Evolutionary conservation across 352 stramenopile genomes (phyloP).

Genomic region (Pythium scleroteichum): DNA sequence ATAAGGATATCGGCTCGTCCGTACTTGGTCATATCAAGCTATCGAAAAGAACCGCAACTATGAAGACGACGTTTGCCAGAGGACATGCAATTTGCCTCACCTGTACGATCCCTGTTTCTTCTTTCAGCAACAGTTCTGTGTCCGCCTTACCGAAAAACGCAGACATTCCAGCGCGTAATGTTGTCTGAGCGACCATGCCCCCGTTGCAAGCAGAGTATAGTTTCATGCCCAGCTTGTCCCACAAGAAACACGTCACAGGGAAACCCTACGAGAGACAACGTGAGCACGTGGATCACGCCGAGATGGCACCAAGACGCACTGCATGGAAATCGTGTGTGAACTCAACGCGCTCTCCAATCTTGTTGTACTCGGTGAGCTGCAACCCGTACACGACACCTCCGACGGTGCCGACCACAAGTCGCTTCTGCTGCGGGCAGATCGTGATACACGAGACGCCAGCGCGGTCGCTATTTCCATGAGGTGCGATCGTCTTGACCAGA

Average conservation of each 20-base stretch:
- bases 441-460: constrained; percentile 72
- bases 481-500: constrained; percentile 87
- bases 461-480: constrained; percentile 59
- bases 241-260: constrained; percentile 79
- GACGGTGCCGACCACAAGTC: constrained; percentile 78
- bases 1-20: constrained; percentile 64
- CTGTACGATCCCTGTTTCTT: constrained; percentile 86
- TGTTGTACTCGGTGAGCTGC: constrained; percentile 82
- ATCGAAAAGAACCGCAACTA: not conserved
- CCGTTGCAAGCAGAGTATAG: constrained; percentile 85
- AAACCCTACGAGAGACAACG: constrained; percentile 46
- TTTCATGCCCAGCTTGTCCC: constrained; percentile 63
- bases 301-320: constrained; percentile 22
- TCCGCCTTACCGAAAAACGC: constrained; percentile 81
- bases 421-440: constrained; percentile 80
- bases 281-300: not conserved
- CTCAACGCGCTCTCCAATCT: constrained; percentile 87
- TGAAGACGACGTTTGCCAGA: too few relatives aligned
- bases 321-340: constrained; percentile 87
- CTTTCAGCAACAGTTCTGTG: constrained; percentile 83
- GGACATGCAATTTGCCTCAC: constrained; percentile 19
- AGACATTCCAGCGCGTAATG: constrained; percentile 76
- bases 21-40: constrained; percentile 71
- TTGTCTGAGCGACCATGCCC: constrained; percentile 75
- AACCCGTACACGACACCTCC: constrained; percentile 80